phyloP scores from a whole-genome alignment of 805 yeast genomes.

The Candida tammaniensis region DNA sequence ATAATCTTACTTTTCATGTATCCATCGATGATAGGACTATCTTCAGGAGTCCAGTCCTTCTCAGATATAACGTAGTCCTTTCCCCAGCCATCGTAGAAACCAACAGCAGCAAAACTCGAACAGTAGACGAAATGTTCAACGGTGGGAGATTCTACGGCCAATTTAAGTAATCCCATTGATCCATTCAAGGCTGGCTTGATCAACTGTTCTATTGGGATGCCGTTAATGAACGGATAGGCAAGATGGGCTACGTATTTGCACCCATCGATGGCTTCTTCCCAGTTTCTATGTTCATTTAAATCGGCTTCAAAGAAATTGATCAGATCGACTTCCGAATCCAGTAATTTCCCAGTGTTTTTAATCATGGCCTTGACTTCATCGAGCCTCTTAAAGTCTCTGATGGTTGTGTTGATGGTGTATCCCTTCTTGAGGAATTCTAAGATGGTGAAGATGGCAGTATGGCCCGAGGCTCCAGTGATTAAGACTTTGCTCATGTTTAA shows the following conservation, averaged over 20 bases:
- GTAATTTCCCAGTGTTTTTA: conserved; percentile 1
- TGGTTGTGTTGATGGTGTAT: conserved; percentile 12
- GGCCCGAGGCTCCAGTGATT: conserved; percentile 15
- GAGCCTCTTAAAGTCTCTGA: conserved; percentile 9
- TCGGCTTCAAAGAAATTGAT: conserved; percentile 9
- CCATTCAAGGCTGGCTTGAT: conserved; percentile 4
- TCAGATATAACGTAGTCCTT: conserved; percentile 3
- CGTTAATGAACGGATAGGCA: conserved; percentile 9
- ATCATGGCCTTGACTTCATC: conserved; percentile 2
- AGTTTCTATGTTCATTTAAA: conserved; percentile 8
- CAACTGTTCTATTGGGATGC: background rate
- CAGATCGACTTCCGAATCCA: background rate
- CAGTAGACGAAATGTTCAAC: conserved; percentile 6
- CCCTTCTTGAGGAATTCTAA: conserved; percentile 10
- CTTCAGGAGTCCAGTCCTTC: conserved; percentile 1
- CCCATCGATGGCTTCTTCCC: conserved; percentile 13
- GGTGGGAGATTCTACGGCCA: conserved; percentile 4
- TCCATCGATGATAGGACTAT: conserved; percentile 2
- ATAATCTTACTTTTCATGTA: conserved; percentile 9
- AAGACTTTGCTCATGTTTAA: conserved; percentile 6
- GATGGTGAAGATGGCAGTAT: conserved; percentile 10
- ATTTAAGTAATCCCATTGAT: conserved; percentile 2
- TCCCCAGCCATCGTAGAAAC: conserved; percentile 1
- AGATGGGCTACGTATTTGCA: conserved; percentile 8
- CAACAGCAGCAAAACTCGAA: conserved; percentile 3